Percentiles rank a stretch among this genome's conserved stretches.
Evolutionary conservation across 2,329 filamentous ascomycete species (phyloP).

Genomic region (Tolypocladium ovalisporum): DNA sequence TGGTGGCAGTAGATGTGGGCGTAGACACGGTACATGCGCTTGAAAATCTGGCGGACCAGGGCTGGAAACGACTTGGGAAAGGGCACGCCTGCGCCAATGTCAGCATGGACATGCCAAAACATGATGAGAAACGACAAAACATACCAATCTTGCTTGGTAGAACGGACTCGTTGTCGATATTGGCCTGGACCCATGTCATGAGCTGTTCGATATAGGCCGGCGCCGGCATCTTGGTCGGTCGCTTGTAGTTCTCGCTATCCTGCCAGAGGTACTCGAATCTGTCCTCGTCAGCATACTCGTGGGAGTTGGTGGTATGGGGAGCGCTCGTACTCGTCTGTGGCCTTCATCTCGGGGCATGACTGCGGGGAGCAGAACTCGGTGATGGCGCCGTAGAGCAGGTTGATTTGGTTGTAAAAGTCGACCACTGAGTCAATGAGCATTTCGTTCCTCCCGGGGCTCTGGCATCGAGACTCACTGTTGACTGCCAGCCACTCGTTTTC

Average conservation of each 20-base stretch:
- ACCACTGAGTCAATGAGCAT: conserved; percentile 53
- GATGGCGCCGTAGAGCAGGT: conserved; percentile 95
- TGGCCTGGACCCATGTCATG: conserved; percentile 92
- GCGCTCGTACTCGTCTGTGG: conserved; percentile 81
- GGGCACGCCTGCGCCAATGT: conserved; percentile 55
- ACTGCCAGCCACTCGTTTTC: conserved; percentile 97
- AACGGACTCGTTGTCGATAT: conserved; percentile 89
- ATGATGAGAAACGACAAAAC: conserved; percentile 6
- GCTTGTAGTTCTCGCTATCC: conserved; percentile 85
- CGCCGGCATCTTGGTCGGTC: conserved; percentile 94
- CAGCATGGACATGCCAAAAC: not conserved
- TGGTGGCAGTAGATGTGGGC: conserved; percentile 99
- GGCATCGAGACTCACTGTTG: conserved; percentile 56
- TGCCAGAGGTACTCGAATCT: conserved; percentile 99
- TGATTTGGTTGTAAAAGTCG: conserved; percentile 99
- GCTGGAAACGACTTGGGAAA: conserved; percentile 88
- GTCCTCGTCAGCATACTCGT: not conserved
- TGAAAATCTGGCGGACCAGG: conserved; percentile 92
- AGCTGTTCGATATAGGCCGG: conserved; percentile 96
- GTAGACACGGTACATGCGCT: conserved; percentile 96
- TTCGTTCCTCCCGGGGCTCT: not conserved
- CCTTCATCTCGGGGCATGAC: conserved; percentile 98
- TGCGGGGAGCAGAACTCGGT: conserved; percentile 98
- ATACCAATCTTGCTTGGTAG: conserved; percentile 86
- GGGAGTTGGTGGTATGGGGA: not conserved